Percentiles rank a stretch among this genome's conserved stretches.
These are phyloP conservation scores for Daucus carota DNA, from an alignment of 129 eudicot species.

Conservation along the genomic window DH1_v3.0 NC_030383.2:55363501-55364000, in stretches of 20 bases:
- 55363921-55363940: too few species aligned
- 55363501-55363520: constrained; percentile 55
- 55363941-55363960: too few species aligned
- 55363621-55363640: constrained; percentile 65
- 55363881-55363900: constrained; percentile 67
- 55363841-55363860: constrained; percentile 63
- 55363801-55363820: constrained; percentile 76
- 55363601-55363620: constrained; percentile 70
- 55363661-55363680: constrained; percentile 36
- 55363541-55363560: constrained; percentile 48
- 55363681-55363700: constrained; percentile 75
- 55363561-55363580: constrained; percentile 62
- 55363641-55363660: constrained; percentile 50
- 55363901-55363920: too few species aligned
- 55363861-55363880: constrained; percentile 54
- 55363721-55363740: constrained; percentile 57
- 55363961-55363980: too few species aligned
- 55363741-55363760: constrained; percentile 65
- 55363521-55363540: constrained; percentile 70
- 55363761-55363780: constrained; percentile 60
- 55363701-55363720: constrained; percentile 74
- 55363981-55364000: too few species aligned
- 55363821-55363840: constrained; percentile 55
- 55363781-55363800: constrained; percentile 76
- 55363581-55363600: constrained; percentile 71